Conservation (phyloP, 129 eudicot genomes). For the Tagetes erecta region DNA sequence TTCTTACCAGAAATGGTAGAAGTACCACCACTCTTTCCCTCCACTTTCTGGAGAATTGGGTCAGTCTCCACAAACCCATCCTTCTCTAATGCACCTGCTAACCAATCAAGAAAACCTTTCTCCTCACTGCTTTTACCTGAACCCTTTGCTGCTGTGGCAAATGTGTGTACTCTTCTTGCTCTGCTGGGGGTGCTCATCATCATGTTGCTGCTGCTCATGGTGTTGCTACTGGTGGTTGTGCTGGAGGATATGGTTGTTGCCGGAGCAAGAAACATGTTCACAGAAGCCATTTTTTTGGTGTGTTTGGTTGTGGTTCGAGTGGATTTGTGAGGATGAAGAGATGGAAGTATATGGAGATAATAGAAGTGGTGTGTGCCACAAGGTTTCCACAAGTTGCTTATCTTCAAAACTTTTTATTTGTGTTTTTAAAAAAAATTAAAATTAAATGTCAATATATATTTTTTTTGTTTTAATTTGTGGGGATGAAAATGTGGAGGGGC, state of each 20-base stretch:
- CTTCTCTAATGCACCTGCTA: slow-evolving; percentile 36
- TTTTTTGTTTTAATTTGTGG: slow-evolving; percentile 20
- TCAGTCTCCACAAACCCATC: slow-evolving; percentile 44
- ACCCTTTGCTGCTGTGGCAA: slow-evolving; percentile 55
- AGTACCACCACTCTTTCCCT: slow-evolving; percentile 40
- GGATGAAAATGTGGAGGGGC: slow-evolving; percentile 35
- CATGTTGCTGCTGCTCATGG: slow-evolving; percentile 4
- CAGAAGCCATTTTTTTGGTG: slow-evolving; percentile 35
- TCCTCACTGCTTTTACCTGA: slow-evolving; percentile 45
- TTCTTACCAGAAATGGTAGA: slow-evolving; percentile 19
- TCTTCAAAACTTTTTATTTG: slow-evolving; percentile 25
- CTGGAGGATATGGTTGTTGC: slow-evolving; percentile 27
- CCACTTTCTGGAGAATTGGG: slow-evolving; percentile 54
- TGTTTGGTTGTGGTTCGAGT: slow-evolving; percentile 24
- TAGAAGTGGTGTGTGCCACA: slow-evolving; percentile 38
- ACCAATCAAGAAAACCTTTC: slow-evolving; percentile 47
- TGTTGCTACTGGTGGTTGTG: slow-evolving; percentile 1
- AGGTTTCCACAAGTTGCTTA: slow-evolving; percentile 44
- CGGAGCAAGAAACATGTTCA: slow-evolving; percentile 48
- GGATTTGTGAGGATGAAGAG: slow-evolving; percentile 27
- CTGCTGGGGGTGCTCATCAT: slow-evolving; percentile 17
- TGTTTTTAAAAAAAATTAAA: neutral
- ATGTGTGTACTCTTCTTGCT: slow-evolving; percentile 48
- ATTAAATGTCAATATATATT: neutral
- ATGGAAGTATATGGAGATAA: slow-evolving; percentile 37